phyloP scores from a whole-genome alignment of 441 rosid species.

The Populus hybrid region DNA sequence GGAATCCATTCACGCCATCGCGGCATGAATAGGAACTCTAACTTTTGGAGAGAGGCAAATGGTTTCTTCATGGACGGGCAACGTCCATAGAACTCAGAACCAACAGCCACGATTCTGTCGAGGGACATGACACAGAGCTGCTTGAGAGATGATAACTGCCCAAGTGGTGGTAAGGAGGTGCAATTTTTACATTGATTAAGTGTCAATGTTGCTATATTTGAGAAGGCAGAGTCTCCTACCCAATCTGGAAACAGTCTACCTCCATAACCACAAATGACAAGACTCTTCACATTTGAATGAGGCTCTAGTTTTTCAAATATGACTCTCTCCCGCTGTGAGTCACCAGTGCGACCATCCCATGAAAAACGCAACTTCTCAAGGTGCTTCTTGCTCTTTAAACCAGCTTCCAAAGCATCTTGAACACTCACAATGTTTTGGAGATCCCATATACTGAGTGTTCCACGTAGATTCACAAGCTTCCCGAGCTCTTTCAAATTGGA shows the following conservation, averaged over 20 bases:
- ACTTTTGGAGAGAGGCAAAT: conserved; percentile 6
- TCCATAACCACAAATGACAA: background rate
- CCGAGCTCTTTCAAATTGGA: no score
- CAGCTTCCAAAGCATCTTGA: background rate
- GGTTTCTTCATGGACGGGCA: background rate
- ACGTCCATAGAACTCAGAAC: conserved; percentile 8
- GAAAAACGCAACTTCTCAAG: background rate
- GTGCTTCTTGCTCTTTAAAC: background rate
- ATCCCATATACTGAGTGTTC: background rate
- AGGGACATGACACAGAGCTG: conserved; percentile 10
- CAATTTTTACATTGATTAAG: conserved; percentile 10
- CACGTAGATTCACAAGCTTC: no score
- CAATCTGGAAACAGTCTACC: background rate
- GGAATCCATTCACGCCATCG: background rate
- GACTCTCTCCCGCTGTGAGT: background rate
- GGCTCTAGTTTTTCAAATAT: background rate
- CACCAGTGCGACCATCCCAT: background rate
- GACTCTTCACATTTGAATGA: background rate
- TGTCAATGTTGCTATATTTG: background rate
- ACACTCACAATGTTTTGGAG: background rate
- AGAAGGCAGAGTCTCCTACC: conserved; percentile 1
- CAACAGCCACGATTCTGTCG: conserved; percentile 2
- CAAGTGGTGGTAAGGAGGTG: conserved; percentile 19
- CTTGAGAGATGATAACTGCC: conserved; percentile 19
- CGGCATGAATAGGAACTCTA: conserved; percentile 12